phyloP scores from a whole-genome alignment of 2,329 filamentous ascomycete species.

The Botrytis elliptica region DNA sequence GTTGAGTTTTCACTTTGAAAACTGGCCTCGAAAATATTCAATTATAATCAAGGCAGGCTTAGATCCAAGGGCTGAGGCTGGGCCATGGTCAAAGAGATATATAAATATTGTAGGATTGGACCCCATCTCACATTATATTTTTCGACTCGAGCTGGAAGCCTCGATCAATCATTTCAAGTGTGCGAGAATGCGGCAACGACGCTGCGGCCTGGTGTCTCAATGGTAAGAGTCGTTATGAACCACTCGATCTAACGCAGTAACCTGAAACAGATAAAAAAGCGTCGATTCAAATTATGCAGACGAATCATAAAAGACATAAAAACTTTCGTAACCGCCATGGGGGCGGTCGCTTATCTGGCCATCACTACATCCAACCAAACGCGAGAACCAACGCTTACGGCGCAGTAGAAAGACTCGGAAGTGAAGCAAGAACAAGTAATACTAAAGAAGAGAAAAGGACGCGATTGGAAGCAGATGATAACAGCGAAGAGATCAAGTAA shows the following conservation, averaged over 20 bases:
- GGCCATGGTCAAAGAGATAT: slow-evolving; percentile 14
- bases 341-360: slow-evolving; percentile 20
- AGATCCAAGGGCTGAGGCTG: slow-evolving; percentile 7
- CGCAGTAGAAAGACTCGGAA: background rate
- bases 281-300: slow-evolving; percentile 9
- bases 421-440: background rate
- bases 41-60: slow-evolving; percentile 11
- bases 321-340: slow-evolving; percentile 14
- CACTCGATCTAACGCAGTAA: slow-evolving; percentile 14
- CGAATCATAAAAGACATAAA: slow-evolving; percentile 16
- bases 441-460: background rate
- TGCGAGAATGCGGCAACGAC: slow-evolving; percentile 13
- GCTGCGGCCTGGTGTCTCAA: slow-evolving; percentile 17
- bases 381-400: slow-evolving; percentile 4
- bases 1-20: background rate
- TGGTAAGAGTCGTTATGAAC: slow-evolving; percentile 10
- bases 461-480: background rate
- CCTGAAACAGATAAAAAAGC: slow-evolving; percentile 10
- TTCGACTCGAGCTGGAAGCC: slow-evolving; percentile 16
- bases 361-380: slow-evolving; percentile 14
- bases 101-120: slow-evolving; percentile 19
- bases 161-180: background rate
- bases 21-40: background rate
- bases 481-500: background rate
- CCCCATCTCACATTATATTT: slow-evolving; percentile 16